A percentile compares a stretch with the other conserved stretches of the same genome.
phyloP scores from a whole-genome alignment of 345 rosid species.

The Eucalyptus leucophloia region DNA sequence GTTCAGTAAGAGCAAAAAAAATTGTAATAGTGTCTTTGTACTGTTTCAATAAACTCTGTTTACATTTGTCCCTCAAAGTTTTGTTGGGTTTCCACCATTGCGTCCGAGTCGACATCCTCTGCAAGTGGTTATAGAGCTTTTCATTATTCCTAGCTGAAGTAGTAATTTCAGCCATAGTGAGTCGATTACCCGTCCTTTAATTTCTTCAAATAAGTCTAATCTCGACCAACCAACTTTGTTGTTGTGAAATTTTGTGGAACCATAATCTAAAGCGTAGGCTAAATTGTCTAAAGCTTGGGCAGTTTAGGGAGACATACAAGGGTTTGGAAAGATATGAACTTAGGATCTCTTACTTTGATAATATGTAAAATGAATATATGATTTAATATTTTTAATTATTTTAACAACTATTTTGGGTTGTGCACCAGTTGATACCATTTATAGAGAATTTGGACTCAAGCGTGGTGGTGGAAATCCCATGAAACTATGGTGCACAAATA shows the following conservation, averaged over 20 bases:
- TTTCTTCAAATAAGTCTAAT: neutral
- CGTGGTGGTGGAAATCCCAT: neutral
- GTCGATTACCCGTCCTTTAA: neutral
- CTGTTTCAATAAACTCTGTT: neutral
- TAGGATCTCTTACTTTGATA: rapidly evolving
- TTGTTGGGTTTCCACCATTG: neutral
- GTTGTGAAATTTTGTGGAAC: neutral
- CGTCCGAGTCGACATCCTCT: neutral
- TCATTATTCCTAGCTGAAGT: neutral
- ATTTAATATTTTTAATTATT: neutral
- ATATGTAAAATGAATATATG: neutral
- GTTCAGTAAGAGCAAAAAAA: neutral
- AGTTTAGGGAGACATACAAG: neutral
- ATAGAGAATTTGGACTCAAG: no score
- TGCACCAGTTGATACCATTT: neutral
- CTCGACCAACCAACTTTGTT: neutral
- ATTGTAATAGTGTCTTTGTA: neutral
- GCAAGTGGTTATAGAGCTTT: neutral
- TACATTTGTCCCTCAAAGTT: neutral
- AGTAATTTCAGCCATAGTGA: neutral
- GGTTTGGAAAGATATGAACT: neutral
- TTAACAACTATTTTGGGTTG: neutral
- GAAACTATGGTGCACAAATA: neutral
- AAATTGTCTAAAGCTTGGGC: neutral
- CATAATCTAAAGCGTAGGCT: neutral